Evolutionary conservation across 352 stramenopile species (phyloP), one percentile per base, ranked within the genome.

Genomic region (Blastocystis sp.): DNA sequence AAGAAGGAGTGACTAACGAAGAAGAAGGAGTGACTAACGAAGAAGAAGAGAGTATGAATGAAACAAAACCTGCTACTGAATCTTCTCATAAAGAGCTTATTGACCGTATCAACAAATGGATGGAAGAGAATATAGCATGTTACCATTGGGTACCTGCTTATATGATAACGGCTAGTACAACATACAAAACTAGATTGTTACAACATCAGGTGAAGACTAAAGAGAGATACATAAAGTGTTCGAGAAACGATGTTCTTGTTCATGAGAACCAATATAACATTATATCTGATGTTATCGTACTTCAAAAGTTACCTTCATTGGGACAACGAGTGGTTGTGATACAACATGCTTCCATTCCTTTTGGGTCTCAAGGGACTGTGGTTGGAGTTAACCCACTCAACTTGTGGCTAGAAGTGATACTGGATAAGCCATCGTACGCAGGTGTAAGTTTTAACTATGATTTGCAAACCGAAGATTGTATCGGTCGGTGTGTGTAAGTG

Each of bases 281-380:
- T 4, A 37, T 32, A 29, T 61, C 67, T n/a, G 67, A 80, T 21
- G 11, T 21, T 14, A 19, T 61, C 1, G 12, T 80, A n/a, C 21
- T 11, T 14, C 51, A 61, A 32, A 37, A 0, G 1, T 19, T 37
- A 3, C 67, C 67, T 19, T 42, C 19, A n/a, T 27, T 80, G 6
- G 67, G 67, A 32, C 24, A 58, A 35, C 7, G 21, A 5, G 67
- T 80, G 5, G 67, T 80, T 32, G 21, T 80, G 2, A 42, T 80
- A 5, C 67, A 80, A 52, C 67, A 80, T 29, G 67, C 67, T 5
- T 63, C 67, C 2, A 80, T 80, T 80, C 67, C 67, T n/a, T 80
- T 80, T 39, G 67, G 67, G 4, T 16, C 67, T 12, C 39, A 56
- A 52, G 67, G 35, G 1, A 39, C 39, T 32, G 67, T 80, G 29